Conservation (phyloP, 169 alveolate species). For the Eimeria maxima region DNA sequence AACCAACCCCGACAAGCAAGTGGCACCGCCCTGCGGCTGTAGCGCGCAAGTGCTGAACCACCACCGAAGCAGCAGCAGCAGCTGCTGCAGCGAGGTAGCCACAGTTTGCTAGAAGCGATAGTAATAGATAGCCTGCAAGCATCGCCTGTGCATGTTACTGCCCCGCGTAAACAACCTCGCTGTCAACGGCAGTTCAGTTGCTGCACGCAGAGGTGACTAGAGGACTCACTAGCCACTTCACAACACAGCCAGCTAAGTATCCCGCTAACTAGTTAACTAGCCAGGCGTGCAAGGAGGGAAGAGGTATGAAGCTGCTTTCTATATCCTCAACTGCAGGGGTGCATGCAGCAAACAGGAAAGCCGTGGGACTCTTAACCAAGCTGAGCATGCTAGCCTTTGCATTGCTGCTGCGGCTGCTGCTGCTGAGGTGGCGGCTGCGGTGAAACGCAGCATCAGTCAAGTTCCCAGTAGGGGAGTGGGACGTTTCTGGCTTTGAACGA, state of each 20-base stretch:
- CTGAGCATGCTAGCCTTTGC: neutral
- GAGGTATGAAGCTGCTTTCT: neutral
- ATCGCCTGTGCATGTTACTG: neutral
- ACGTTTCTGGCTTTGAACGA: slow-evolving; percentile 33
- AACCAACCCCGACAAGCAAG: neutral
- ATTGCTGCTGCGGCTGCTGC: neutral
- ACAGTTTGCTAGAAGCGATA: neutral
- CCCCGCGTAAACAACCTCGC: neutral
- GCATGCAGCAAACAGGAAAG: slow-evolving; percentile 6
- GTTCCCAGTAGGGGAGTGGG: slow-evolving; percentile 58
- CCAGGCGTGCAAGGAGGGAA: neutral
- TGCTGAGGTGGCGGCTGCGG: slow-evolving; percentile 23
- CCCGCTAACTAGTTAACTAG: neutral
- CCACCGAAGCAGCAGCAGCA: neutral
- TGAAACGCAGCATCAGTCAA: neutral
- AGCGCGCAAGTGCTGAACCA: neutral
- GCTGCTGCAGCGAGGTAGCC: neutral
- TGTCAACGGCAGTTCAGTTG: neutral
- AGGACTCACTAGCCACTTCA: slow-evolving; percentile 1
- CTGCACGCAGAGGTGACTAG: neutral
- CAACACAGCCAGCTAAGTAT: neutral
- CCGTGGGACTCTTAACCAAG: too few species aligned
- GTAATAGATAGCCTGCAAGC: neutral
- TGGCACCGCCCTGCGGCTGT: neutral
- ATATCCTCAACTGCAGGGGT: neutral